A percentile compares a stretch with the other conserved stretches of the same genome.
phyloP scores from a whole-genome alignment of 179 eudicot species.

The Silene vulgaris region DNA sequence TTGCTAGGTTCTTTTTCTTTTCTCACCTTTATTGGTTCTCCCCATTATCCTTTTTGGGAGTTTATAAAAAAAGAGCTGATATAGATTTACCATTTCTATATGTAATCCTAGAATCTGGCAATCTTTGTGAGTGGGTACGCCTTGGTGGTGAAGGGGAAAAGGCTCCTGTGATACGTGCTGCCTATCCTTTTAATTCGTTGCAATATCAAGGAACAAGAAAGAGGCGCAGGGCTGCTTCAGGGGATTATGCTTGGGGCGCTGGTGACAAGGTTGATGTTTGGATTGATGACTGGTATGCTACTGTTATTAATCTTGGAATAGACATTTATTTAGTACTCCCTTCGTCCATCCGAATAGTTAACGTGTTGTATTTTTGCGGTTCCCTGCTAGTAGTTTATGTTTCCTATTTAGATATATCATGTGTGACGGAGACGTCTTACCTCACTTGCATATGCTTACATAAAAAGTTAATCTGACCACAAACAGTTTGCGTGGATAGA shows the following conservation, averaged over 20 bases:
- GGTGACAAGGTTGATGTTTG: slow-evolving; percentile 91
- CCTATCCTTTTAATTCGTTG: slow-evolving; percentile 43
- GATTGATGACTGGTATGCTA: slow-evolving; percentile 65
- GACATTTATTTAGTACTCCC: background rate
- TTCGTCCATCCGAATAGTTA: background rate
- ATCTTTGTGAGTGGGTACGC: slow-evolving; percentile 72
- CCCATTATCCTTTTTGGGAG: background rate
- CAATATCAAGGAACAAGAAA: slow-evolving; percentile 63
- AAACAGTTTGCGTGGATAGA: background rate
- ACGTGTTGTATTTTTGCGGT: background rate
- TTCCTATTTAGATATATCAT: background rate
- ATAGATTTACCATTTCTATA: background rate
- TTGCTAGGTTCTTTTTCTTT: background rate
- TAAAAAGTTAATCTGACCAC: background rate
- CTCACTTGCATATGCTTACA: background rate
- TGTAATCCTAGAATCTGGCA: slow-evolving; percentile 39
- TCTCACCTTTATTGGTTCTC: background rate
- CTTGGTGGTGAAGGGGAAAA: slow-evolving; percentile 53
- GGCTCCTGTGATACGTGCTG: slow-evolving; percentile 62
- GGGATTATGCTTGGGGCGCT: slow-evolving; percentile 61
- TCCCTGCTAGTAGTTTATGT: background rate
- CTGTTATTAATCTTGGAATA: background rate
- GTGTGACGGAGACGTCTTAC: background rate
- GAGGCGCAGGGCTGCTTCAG: slow-evolving; percentile 75
- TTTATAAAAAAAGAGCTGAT: background rate